Evolutionary conservation across 169 alveolate genomes (phyloP).

Genomic region (Besnoitia besnoiti): DNA sequence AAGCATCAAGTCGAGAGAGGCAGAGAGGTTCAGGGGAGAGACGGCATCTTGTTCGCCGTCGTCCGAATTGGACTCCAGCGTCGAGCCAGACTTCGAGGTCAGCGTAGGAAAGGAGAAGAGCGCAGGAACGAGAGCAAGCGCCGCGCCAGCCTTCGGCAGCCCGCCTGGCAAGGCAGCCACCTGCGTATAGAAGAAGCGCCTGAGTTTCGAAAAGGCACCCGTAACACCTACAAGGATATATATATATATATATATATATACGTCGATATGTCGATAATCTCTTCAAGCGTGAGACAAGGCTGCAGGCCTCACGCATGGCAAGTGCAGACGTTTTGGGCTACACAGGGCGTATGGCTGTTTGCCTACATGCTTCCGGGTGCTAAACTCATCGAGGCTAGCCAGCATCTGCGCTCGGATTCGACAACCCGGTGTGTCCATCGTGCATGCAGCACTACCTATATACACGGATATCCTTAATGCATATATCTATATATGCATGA

Average conservation of each 20-base stretch:
- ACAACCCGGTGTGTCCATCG: no score
- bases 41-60: background rate
- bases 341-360: no score
- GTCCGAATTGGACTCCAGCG: background rate
- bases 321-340: no score
- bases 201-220: background rate
- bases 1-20: background rate
- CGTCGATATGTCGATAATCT: background rate
- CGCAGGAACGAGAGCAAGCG: background rate
- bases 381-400: no score
- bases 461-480: no score
- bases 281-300: background rate
- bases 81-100: background rate
- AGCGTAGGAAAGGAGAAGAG: background rate
- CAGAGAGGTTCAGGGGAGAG: background rate
- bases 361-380: no score
- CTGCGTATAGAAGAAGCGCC: background rate
- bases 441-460: no score
- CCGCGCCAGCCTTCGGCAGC: background rate
- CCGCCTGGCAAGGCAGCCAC: background rate
- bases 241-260: no score
- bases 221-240: background rate
- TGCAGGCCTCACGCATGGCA: no score
- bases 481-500: no score
- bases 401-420: no score